These are phyloP conservation scores for Trichoderma citrinoviride DNA, from an alignment of 2,329 filamentous ascomycete species.

Conservation along the genomic window DNA sequence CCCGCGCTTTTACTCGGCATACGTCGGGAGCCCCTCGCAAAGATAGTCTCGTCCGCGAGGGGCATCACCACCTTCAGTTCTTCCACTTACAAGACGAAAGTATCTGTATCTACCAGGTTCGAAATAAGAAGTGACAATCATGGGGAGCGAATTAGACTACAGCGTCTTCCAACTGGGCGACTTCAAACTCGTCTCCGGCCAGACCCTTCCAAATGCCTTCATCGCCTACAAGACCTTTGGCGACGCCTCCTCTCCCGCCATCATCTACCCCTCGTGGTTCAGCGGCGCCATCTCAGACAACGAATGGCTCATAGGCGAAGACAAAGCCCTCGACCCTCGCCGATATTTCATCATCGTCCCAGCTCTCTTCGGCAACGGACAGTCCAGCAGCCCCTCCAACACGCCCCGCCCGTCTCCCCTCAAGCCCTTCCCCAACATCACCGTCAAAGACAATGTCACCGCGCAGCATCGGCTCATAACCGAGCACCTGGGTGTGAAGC, in stretches of 20 bases:
- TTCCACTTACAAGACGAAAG: background rate
- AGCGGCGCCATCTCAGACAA: constrained; percentile 62
- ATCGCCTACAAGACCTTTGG: constrained; percentile 79
- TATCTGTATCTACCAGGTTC: background rate
- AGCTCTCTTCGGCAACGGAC: constrained; percentile 52
- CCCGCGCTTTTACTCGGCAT: background rate
- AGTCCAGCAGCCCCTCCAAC: constrained; percentile 54
- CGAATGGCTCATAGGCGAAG: constrained; percentile 67
- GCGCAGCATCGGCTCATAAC: constrained; percentile 47
- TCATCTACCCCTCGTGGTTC: constrained; percentile 79
- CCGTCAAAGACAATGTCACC: constrained; percentile 51
- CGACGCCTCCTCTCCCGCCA: constrained; percentile 56
- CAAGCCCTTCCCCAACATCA: constrained; percentile 43
- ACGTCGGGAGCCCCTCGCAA: background rate
- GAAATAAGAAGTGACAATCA: background rate
- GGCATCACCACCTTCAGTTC: background rate
- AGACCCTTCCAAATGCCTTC: constrained; percentile 59
- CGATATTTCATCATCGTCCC: constrained; percentile 50
- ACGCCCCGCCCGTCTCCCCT: constrained; percentile 27
- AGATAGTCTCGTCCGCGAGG: background rate
- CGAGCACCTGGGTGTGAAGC: constrained; percentile 41
- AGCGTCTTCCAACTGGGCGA: constrained; percentile 56
- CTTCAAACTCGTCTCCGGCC: constrained; percentile 64
- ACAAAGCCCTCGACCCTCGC: constrained; percentile 61
- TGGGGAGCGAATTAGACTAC: constrained; percentile 17